phyloP scores from a whole-genome alignment of 1,139 yeast species.

The Barnettozyma hawaiiensis region DNA sequence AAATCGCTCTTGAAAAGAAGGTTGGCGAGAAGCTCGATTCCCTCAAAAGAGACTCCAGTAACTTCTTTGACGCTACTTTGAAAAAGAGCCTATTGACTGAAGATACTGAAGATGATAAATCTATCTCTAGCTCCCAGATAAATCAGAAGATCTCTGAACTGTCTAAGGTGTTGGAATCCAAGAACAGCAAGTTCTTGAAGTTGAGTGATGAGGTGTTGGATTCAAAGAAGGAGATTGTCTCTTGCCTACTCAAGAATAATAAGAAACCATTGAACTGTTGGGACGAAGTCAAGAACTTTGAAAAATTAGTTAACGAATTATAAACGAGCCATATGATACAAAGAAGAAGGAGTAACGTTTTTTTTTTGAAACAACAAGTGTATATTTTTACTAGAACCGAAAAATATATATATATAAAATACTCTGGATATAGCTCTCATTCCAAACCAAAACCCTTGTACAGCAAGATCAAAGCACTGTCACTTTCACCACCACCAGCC shows the following conservation, averaged over 20 bases:
- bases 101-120: constrained; percentile 29
- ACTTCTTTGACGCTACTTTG: constrained; percentile 49
- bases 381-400: neutral
- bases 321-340: constrained; percentile 1
- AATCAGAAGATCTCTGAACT: constrained; percentile 41
- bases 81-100: constrained; percentile 37
- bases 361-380: neutral
- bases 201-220: constrained; percentile 31
- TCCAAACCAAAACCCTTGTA: constrained; percentile 70
- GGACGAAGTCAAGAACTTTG: constrained; percentile 76
- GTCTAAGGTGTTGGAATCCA: constrained; percentile 38
- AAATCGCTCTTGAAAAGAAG: constrained; percentile 70
- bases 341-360: neutral
- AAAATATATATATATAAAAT: constrained; percentile 3
- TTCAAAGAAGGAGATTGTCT: constrained; percentile 53
- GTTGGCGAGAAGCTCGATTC: constrained; percentile 62
- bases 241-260: constrained; percentile 64
- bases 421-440: constrained; percentile 4
- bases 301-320: constrained; percentile 33
- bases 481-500: constrained; percentile 98
- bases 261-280: constrained; percentile 82
- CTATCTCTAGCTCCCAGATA: constrained; percentile 28
- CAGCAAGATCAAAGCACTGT: constrained; percentile 82
- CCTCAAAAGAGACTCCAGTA: constrained; percentile 54
- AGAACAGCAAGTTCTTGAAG: constrained; percentile 30